Conservation (phyloP, 352 stramenopile genomes). For the Phytophthora fragariae region DNA sequence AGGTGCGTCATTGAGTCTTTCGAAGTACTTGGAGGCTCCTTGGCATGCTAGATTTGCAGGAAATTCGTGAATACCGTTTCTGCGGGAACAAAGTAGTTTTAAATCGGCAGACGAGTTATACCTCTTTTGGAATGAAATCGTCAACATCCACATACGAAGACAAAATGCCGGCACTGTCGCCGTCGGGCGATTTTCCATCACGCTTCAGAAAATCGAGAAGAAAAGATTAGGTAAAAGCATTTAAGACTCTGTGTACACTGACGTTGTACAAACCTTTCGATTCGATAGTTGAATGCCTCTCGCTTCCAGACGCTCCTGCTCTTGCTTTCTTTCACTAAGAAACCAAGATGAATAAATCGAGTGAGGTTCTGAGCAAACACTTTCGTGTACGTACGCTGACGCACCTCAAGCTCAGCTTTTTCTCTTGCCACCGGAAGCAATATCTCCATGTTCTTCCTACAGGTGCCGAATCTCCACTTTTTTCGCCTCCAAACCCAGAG, state of each 20-base stretch:
- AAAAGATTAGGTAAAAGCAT: no score
- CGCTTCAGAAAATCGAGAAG: constrained; percentile 4
- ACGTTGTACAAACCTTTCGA: constrained; percentile 6
- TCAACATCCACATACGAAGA: constrained; percentile 65
- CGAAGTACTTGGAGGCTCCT: constrained; percentile 21
- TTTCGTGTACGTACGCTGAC: not conserved
- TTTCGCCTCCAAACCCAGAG: constrained; percentile 24
- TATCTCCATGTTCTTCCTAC: constrained; percentile 54
- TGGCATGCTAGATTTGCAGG: constrained; percentile 11
- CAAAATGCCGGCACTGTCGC: constrained; percentile 25
- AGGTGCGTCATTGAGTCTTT: constrained; percentile 26
- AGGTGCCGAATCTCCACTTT: constrained; percentile 13
- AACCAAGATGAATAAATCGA: not conserved
- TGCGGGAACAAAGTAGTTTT: not conserved
- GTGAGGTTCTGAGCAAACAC: not conserved
- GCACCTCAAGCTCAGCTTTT: constrained; percentile 34
- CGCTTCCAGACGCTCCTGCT: constrained; percentile 23
- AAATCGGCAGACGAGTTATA: constrained; percentile 2
- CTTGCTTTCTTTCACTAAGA: constrained; percentile 24
- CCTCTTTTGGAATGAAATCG: constrained; percentile 50
- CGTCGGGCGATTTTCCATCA: constrained; percentile 4
- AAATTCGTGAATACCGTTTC: not conserved
- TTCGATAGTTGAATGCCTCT: constrained; percentile 27
- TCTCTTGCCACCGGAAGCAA: constrained; percentile 68
- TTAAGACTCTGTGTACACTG: no score